A percentile compares a stretch with the other conserved stretches of the same genome.
Conservation (phyloP, 1,284 basidiomycete species). For the Malassezia vespertilionis region DNA sequence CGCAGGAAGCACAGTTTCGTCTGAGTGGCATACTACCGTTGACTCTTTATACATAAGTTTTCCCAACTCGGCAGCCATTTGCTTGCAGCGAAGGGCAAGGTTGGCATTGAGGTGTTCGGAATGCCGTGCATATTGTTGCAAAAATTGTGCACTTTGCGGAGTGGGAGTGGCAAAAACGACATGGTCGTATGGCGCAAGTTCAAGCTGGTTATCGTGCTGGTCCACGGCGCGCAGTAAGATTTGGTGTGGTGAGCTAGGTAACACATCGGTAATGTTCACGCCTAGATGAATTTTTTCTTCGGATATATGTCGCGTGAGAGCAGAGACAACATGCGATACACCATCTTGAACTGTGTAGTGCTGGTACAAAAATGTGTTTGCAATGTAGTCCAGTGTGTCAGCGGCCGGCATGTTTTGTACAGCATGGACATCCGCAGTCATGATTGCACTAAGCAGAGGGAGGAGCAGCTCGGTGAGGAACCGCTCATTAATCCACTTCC, state of each 20-base stretch:
- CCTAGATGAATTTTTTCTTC: slow-evolving; percentile 8
- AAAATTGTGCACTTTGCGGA: slow-evolving; percentile 3
- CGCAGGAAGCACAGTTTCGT: slow-evolving; percentile 2
- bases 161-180: slow-evolving; percentile 11
- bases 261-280: slow-evolving; percentile 12
- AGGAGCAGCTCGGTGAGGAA: slow-evolving; percentile 30
- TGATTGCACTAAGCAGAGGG: slow-evolving; percentile 35
- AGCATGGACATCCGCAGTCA: slow-evolving; percentile 24
- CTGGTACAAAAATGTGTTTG: slow-evolving; percentile 29
- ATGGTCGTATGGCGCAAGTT: slow-evolving; percentile 3
- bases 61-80: background rate
- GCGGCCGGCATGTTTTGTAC: slow-evolving; percentile 29
- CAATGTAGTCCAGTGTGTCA: slow-evolving; percentile 43
- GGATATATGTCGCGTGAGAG: slow-evolving; percentile 16
- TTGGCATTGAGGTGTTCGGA: background rate
- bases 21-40: slow-evolving; percentile 12
- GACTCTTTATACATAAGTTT: slow-evolving; percentile 8
- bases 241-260: no score
- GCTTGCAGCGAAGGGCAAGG: background rate
- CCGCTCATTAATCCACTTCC: slow-evolving; percentile 9
- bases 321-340: slow-evolving; percentile 29
- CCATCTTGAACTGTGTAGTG: slow-evolving; percentile 41
- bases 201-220: slow-evolving; percentile 4
- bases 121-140: slow-evolving; percentile 1
- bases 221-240: no score